Evolutionary conservation across 164 flowering plant genomes (phyloP).

Genomic region (Magnolia kwangsiensis): DNA sequence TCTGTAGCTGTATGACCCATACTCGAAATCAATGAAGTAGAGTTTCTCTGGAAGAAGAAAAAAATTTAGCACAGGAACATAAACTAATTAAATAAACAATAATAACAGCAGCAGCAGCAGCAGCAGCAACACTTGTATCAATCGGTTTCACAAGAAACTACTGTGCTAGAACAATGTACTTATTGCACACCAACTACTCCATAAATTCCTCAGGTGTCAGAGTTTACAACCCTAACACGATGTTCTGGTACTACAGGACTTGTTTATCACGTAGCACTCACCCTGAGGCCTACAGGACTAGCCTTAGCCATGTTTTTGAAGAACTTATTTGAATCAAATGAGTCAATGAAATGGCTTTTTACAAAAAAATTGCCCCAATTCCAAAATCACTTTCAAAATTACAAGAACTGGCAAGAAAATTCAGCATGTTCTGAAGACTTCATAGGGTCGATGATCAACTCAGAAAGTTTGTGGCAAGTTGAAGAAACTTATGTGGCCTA

Average conservation of each 20-base stretch:
- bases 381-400: neutral
- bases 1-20: slow-evolving; percentile 90
- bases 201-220: neutral
- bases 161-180: neutral
- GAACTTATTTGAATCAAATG: no score
- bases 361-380: neutral
- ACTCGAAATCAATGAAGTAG: slow-evolving; percentile 93
- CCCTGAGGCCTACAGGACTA: neutral
- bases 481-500: neutral
- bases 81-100: neutral
- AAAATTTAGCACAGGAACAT: neutral
- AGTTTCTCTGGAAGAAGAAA: slow-evolving; percentile 57
- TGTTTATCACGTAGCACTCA: neutral
- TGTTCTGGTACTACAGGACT: neutral
- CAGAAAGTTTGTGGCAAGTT: neutral
- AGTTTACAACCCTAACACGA: neutral
- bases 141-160: no score
- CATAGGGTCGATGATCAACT: neutral
- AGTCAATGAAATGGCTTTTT: neutral
- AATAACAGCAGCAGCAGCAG: neutral
- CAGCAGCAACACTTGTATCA: no score
- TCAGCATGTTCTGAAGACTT: neutral
- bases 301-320: neutral
- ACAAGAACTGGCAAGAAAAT: neutral
- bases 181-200: neutral